Conservation (phyloP, 2,329 filamentous ascomycete genomes). For the Esteya vermicola region DNA sequence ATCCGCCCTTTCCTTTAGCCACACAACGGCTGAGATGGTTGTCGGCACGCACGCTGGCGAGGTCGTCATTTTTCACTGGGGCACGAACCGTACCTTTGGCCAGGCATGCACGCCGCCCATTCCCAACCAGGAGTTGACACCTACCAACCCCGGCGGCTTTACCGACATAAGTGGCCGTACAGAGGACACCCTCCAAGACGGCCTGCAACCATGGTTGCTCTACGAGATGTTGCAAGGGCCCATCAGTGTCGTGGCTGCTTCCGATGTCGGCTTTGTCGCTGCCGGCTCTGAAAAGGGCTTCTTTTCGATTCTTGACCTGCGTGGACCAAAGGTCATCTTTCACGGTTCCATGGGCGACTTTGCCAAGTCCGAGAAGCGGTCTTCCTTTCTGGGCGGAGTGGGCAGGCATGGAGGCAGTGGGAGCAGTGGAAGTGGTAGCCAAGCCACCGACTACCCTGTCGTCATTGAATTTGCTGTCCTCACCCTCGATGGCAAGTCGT, state of each 20-base stretch:
- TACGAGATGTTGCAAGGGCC: conserved; percentile 74
- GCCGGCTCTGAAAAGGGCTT: conserved; percentile 74
- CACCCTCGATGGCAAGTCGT: conserved; percentile 85
- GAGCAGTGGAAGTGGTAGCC: conserved; percentile 11
- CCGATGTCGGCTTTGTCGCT: conserved; percentile 86
- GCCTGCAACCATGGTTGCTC: conserved; percentile 55
- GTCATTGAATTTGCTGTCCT: conserved; percentile 83
- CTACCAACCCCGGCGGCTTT: conserved; percentile 52
- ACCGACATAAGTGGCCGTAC: conserved; percentile 60
- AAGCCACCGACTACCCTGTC: conserved; percentile 59
- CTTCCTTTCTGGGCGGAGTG: conserved; percentile 58
- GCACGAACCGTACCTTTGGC: conserved; percentile 60
- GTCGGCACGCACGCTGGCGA: conserved; percentile 76
- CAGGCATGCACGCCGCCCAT: conserved; percentile 28
- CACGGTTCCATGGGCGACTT: conserved; percentile 60
- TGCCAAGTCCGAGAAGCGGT: conserved; percentile 58
- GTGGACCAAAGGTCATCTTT: conserved; percentile 75
- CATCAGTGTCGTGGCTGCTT: conserved; percentile 66
- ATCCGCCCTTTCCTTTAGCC: conserved; percentile 64
- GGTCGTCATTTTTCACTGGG: conserved; percentile 76
- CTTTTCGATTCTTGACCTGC: conserved; percentile 71
- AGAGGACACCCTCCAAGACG: conserved; percentile 58
- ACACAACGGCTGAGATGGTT: conserved; percentile 71
- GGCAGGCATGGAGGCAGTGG: conserved; percentile 26
- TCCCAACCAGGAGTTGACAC: not conserved